Base-by-base conservation (phyloP, 495 filamentous ascomycete species). In the Aspergillus sparsus region DNA sequence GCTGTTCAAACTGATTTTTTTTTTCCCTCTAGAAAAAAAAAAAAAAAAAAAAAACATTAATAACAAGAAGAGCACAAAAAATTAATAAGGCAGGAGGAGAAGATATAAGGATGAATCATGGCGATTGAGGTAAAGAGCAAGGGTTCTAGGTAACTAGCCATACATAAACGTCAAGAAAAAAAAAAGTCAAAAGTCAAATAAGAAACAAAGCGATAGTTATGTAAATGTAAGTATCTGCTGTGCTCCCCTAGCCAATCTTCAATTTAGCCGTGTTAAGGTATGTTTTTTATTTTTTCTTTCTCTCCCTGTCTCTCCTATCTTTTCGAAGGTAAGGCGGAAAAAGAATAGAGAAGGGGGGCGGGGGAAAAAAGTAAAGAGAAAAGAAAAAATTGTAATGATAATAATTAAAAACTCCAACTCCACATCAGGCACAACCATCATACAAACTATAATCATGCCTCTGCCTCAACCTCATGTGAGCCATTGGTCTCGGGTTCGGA, bases 401-500 rank as follows among this genome's bases (percentile, higher is more conserved):
- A 16, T 44, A 8, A 46, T 13, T 32, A 55, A 15, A 56, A 45
- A 47, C 44, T 47, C 44, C 44, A 47, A 47, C 44, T 47, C 44
- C 44, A 5, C 39, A 42, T 15, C 15, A 47, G 21, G 21, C 44
- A 21, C 44, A 47, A 9, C 10, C 44, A 47, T 47, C 44, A 47
- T 2, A 21, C n/a, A 47, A 18, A 18, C 27, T 51, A 33, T 9
- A 51, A 13, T 60, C 50, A 54, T 47, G 62, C 67, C 46, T 67
- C 68, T 3, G 63, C 63, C 41, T 73, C 72, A 31, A 64, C 66
- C 58, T 77, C 75, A 10, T 69, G 63, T 21, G 61, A 65, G 10
- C 76, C 75, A 49, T 79, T 77, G 7, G 66, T 64, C 32, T 71
- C 71, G 16, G 57, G 68, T 16, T 67, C 67, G 71, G 33, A 66